A percentile compares a stretch with the other conserved stretches of the same genome.
phyloP scores from a whole-genome alignment of 495 filamentous ascomycete genomes.

The Trichoderma parareesei region DNA sequence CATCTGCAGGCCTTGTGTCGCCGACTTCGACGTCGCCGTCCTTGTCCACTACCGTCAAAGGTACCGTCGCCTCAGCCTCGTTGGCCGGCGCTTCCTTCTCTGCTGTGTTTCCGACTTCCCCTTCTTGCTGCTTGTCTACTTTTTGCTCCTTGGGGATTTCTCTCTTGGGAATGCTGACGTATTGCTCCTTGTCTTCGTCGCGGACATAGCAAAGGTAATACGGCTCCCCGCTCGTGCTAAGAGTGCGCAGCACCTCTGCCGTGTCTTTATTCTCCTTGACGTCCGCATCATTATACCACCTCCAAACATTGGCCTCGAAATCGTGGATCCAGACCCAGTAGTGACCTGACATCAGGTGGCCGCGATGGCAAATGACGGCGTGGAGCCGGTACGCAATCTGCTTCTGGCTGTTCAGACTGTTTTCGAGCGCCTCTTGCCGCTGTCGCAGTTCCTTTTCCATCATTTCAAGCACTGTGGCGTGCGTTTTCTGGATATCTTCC shows the following conservation, averaged over 20 bases:
- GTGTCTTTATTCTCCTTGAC: conserved; percentile 55
- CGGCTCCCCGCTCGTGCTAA: conserved; percentile 59
- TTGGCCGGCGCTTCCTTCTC: neutral
- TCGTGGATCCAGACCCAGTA: conserved; percentile 98
- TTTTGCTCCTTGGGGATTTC: neutral
- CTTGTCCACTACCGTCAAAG: neutral
- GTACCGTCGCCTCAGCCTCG: neutral
- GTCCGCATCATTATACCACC: conserved; percentile 84
- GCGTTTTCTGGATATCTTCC: neutral
- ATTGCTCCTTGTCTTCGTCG: conserved; percentile 47
- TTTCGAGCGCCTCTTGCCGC: neutral
- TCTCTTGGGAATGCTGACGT: conserved; percentile 47
- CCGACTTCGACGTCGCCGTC: neutral
- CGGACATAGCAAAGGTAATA: conserved; percentile 86
- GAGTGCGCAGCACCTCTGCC: conserved; percentile 55
- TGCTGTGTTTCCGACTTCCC: neutral
- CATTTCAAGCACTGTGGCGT: conserved; percentile 3
- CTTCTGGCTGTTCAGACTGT: conserved; percentile 16
- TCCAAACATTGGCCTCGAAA: conserved; percentile 72
- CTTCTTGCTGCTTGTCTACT: neutral
- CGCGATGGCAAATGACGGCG: conserved; percentile 86
- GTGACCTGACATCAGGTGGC: conserved; percentile 59
- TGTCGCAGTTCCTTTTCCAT: conserved; percentile 7
- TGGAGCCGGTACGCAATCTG: conserved; percentile 73
- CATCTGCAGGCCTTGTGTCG: neutral